Conservation (phyloP, 441 rosid species). For the Pelargonium fulgidum region DNA sequence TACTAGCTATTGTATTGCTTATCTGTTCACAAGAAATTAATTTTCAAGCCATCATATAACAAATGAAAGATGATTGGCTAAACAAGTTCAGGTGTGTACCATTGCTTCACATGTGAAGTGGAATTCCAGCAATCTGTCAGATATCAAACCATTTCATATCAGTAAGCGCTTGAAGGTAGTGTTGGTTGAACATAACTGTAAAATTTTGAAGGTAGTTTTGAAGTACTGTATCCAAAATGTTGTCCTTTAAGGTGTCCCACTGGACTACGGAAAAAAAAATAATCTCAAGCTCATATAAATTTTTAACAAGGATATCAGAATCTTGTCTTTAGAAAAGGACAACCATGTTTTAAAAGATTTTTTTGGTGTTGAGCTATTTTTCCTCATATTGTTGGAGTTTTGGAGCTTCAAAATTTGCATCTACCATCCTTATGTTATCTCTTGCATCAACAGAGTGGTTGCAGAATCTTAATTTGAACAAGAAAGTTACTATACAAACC, state of each 20-base stretch:
- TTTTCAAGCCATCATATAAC: constrained; percentile 2
- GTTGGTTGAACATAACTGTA: neutral
- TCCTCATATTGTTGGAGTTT: too few relatives aligned
- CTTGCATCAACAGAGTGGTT: neutral
- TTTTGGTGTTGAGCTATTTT: too few relatives aligned
- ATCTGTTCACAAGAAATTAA: constrained; percentile 8
- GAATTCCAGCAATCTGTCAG: constrained; percentile 73
- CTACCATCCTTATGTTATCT: neutral
- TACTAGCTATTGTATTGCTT: neutral
- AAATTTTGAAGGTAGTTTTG: neutral
- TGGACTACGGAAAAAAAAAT: neutral
- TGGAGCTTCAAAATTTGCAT: neutral
- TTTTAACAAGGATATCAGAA: neutral
- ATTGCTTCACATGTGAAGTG: constrained; percentile 59
- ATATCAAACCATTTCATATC: constrained; percentile 12
- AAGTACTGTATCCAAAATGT: neutral
- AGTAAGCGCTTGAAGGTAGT: too few relatives aligned
- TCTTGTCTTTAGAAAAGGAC: neutral
- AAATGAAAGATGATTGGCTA: constrained; percentile 13
- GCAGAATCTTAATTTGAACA: constrained; percentile 9
- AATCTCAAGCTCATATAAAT: neutral
- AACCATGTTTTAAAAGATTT: neutral
- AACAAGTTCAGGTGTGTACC: constrained; percentile 40
- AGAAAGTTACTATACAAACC: constrained; percentile 39
- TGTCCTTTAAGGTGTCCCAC: neutral